Evolutionary conservation across 2,329 filamentous ascomycete genomes (phyloP).

Genomic region (Colletotrichum aenigma): DNA sequence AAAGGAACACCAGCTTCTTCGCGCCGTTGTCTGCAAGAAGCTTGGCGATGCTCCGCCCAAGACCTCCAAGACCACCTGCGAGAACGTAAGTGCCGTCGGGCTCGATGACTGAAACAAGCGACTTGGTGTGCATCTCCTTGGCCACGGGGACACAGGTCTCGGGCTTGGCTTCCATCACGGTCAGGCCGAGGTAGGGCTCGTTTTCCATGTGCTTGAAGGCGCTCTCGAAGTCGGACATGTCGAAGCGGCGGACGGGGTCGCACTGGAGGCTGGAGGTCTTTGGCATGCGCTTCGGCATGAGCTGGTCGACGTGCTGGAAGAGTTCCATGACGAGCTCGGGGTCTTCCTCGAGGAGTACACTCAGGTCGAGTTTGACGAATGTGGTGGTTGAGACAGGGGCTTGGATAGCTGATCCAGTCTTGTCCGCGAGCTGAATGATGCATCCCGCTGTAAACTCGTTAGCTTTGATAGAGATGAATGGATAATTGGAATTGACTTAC

Average conservation of each 20-base stretch:
- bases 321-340: conserved; percentile 32
- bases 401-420: conserved; percentile 19
- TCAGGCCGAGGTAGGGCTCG: neutral
- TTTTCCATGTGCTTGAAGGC: conserved; percentile 31
- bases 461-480: neutral
- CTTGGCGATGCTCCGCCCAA: conserved; percentile 57
- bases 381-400: conserved; percentile 16
- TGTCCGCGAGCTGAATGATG: conserved; percentile 34
- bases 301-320: conserved; percentile 22
- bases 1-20: conserved; percentile 56
- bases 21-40: conserved; percentile 57
- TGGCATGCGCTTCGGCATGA: neutral
- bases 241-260: neutral
- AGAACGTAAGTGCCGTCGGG: conserved; percentile 55
- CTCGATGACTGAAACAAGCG: conserved; percentile 35
- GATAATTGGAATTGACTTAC: conserved; percentile 27
- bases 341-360: conserved; percentile 35
- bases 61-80: conserved; percentile 60
- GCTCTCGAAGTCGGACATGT: conserved; percentile 25
- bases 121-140: conserved; percentile 22
- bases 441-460: conserved; percentile 31
- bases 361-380: conserved; percentile 37
- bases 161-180: neutral
- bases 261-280: neutral
- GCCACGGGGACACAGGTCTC: conserved; percentile 26